Evolutionary conservation across 2,329 filamentous ascomycete species (phyloP).

Genomic region (Colletotrichum sp.): DNA sequence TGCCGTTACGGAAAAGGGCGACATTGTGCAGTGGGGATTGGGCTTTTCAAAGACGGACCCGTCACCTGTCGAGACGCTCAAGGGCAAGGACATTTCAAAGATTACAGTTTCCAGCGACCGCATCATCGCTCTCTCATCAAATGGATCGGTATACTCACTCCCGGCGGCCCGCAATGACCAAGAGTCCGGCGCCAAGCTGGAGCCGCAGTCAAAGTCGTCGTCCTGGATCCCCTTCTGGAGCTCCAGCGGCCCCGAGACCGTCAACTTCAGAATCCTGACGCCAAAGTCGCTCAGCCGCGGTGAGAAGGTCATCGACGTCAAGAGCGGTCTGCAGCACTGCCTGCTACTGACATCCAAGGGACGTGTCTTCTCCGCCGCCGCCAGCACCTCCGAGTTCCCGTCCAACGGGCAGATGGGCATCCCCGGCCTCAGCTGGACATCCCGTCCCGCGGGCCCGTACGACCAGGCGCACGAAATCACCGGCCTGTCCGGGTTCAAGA

Average conservation of each 20-base stretch:
- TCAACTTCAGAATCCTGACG: constrained; percentile 77
- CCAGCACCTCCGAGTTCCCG: constrained; percentile 79
- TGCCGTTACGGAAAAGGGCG: constrained; percentile 85
- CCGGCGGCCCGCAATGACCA: constrained; percentile 80
- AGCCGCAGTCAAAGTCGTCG: constrained; percentile 54
- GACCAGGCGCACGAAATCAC: constrained; percentile 83
- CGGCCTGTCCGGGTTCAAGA: constrained; percentile 72
- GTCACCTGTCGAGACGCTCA: constrained; percentile 73
- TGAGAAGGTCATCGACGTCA: constrained; percentile 77
- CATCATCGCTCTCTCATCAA: constrained; percentile 77
- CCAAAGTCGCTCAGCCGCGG: constrained; percentile 68
- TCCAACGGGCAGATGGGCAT: constrained; percentile 86
- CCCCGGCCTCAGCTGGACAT: constrained; percentile 80
- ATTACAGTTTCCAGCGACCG: constrained; percentile 82
- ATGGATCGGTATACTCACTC: constrained; percentile 83
- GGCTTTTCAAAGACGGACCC: constrained; percentile 71
- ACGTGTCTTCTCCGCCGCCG: constrained; percentile 87
- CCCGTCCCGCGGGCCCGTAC: constrained; percentile 76
- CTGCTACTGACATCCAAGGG: constrained; percentile 85
- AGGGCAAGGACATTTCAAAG: constrained; percentile 80
- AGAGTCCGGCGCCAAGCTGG: constrained; percentile 63
- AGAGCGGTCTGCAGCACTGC: constrained; percentile 83
- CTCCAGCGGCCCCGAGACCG: constrained; percentile 34
- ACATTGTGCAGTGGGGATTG: constrained; percentile 90
- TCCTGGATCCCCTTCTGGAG: constrained; percentile 79